A percentile compares a stretch with the other conserved stretches of the same genome.
These are phyloP conservation scores for Creolimax fragrantissima DNA, from an alignment of 78 protist genomes.

Conservation along the genomic window DNA sequence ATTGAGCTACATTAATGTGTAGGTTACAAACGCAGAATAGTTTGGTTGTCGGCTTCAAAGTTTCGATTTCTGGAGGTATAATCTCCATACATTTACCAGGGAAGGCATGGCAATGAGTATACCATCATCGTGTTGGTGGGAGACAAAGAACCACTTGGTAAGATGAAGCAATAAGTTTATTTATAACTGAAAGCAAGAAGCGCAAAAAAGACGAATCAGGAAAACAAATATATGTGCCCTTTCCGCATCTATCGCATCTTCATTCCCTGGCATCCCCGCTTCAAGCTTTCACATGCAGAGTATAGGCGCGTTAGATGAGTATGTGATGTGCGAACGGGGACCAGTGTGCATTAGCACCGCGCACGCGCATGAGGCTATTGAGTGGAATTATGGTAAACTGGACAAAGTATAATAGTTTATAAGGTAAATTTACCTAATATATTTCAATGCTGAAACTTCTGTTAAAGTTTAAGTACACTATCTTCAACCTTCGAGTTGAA, in stretches of 20 bases:
- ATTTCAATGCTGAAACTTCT: too few relatives aligned
- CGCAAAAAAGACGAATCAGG: neutral
- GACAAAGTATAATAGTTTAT: too few relatives aligned
- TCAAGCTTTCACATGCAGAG: neutral
- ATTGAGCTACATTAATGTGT: too few relatives aligned
- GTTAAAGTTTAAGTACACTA: too few relatives aligned
- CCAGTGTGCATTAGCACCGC: neutral
- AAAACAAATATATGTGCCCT: neutral
- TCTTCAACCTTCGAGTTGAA: too few relatives aligned
- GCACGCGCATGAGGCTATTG: neutral
- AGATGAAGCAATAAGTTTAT: neutral
- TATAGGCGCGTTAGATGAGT: neutral
- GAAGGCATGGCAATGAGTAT: neutral
- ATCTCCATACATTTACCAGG: too few relatives aligned
- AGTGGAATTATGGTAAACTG: neutral
- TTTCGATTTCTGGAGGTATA: too few relatives aligned
- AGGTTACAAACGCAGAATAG: too few relatives aligned
- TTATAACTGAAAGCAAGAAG: neutral
- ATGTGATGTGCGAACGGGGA: neutral
- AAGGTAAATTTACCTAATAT: too few relatives aligned
- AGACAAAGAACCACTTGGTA: neutral
- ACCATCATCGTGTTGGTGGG: neutral
- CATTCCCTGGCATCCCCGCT: neutral
- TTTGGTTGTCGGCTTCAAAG: too few relatives aligned
- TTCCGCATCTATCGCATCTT: neutral